These are phyloP conservation scores for Aspergillus costaricaensis DNA, from an alignment of 2,329 filamentous ascomycete species.

Conservation along the genomic window DNA sequence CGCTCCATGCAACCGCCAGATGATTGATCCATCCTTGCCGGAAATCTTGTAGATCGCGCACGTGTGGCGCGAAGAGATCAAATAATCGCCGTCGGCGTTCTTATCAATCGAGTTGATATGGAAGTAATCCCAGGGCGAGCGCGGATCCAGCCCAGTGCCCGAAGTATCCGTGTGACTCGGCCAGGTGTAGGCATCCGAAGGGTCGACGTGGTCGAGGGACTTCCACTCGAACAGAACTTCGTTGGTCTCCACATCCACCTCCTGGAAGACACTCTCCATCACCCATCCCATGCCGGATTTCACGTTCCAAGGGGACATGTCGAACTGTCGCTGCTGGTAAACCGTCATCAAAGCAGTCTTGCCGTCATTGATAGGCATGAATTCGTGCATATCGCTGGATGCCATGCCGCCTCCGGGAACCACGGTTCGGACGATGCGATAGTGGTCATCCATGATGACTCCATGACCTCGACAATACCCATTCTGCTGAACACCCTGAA, in stretches of 20 bases:
- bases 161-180: slow-evolving; percentile 48
- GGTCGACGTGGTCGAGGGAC: slow-evolving; percentile 53
- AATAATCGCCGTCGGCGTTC: slow-evolving; percentile 43
- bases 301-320: slow-evolving; percentile 49
- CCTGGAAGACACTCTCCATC: slow-evolving; percentile 56
- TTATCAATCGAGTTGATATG: slow-evolving; percentile 49
- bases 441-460: slow-evolving; percentile 54
- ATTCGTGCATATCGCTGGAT: slow-evolving; percentile 57
- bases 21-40: slow-evolving; percentile 40
- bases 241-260: slow-evolving; percentile 54
- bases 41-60: slow-evolving; percentile 46
- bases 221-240: slow-evolving; percentile 54
- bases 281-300: slow-evolving; percentile 52
- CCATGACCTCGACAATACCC: slow-evolving; percentile 56
- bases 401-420: slow-evolving; percentile 42
- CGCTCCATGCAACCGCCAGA: slow-evolving; percentile 43
- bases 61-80: slow-evolving; percentile 46
- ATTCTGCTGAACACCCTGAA: slow-evolving; percentile 54
- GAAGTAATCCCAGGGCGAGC: slow-evolving; percentile 50
- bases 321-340: slow-evolving; percentile 48
- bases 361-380: slow-evolving; percentile 50
- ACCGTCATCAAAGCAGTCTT: slow-evolving; percentile 44
- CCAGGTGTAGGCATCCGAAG: slow-evolving; percentile 49
- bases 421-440: slow-evolving; percentile 52
- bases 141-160: slow-evolving; percentile 50